Base-by-base conservation (phyloP, 352 stramenopile species). In the Bremia lactucae region DNA sequence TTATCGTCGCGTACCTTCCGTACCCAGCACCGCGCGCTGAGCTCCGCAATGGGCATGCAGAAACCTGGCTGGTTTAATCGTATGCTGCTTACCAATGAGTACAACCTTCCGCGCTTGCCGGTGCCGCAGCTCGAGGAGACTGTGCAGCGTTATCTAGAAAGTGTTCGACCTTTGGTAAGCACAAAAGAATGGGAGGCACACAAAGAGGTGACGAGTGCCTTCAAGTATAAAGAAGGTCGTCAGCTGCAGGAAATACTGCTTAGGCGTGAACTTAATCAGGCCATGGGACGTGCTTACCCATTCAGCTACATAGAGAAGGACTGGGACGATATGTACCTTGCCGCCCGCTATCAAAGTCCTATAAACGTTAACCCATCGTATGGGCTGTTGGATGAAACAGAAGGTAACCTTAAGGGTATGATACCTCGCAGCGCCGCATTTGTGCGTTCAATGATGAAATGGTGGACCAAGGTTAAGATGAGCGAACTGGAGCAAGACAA, bases 281-380 rank as follows among this genome's bases (percentile, higher is more conserved):
- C 67, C 23, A 81, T 80, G 67, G 78, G 77, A 46, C 80, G 80
- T 35, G 69, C 70, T 39, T 96, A 95, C 53, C 86, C 87, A 14
- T 94, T 87, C 72, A 95, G 78, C 63, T 96, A 96, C 79, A 95
- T 96, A 42, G 87, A 96, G 50, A 55, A 70, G 22, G 83, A 92
- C 60, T 96, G 86, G 86, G 81, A 94, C 53, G 67, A 87, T 34
- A 94, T 94, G 85, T 96, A 96, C 54, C 53, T 96, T 2, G 77
- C 72, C 25, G 86, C 82, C 13, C 82, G 86, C 25, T 96, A 90
- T 64, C 74, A 86, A 53, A 74, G 81, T 15, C 86, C 86, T 22
- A 88, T 96, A 52, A 96, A 96, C 59, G 80, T 91, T 21, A 96
- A 96, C 46, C 85, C 86, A 8, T 83, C 80, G 40, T 92, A 95